Evolutionary conservation across 257 asterid genomes (phyloP).

Genomic region (Solanum pennellii): DNA sequence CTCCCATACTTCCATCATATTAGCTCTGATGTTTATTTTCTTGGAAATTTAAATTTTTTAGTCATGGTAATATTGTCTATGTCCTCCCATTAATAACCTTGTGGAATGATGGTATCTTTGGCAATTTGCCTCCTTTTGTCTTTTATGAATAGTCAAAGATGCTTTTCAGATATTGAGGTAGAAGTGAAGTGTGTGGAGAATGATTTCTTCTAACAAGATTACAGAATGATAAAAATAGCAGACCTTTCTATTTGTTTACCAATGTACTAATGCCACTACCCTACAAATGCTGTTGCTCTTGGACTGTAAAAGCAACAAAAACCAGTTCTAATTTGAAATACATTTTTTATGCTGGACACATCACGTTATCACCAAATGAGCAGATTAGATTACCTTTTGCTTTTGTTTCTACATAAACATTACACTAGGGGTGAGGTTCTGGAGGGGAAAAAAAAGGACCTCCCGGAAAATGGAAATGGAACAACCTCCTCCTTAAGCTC

Average conservation of each 20-base stretch:
- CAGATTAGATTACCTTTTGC: not conserved
- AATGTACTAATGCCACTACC: not conserved
- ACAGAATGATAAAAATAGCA: not conserved
- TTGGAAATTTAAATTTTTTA: not conserved
- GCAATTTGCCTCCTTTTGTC: not conserved
- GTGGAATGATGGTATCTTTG: not conserved
- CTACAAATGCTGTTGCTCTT: not conserved
- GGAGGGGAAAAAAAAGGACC: not conserved
- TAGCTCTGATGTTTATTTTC: not conserved
- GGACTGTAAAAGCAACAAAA: not conserved
- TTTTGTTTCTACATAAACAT: not conserved
- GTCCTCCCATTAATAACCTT: not conserved
- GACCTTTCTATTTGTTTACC: not conserved
- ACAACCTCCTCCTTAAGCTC: not conserved
- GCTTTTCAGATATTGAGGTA: not conserved
- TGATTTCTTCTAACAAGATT: not conserved
- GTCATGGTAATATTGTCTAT: not conserved
- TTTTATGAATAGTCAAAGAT: not conserved
- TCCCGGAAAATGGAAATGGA: not conserved
- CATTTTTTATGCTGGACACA: not conserved
- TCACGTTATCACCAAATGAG: not conserved
- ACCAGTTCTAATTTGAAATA: not conserved
- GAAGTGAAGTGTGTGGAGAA: not conserved
- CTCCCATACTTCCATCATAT: not conserved
- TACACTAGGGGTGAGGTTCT: not conserved